phyloP scores from a whole-genome alignment of 116 monocot genomes.

The Papilionanthe hybrid region DNA sequence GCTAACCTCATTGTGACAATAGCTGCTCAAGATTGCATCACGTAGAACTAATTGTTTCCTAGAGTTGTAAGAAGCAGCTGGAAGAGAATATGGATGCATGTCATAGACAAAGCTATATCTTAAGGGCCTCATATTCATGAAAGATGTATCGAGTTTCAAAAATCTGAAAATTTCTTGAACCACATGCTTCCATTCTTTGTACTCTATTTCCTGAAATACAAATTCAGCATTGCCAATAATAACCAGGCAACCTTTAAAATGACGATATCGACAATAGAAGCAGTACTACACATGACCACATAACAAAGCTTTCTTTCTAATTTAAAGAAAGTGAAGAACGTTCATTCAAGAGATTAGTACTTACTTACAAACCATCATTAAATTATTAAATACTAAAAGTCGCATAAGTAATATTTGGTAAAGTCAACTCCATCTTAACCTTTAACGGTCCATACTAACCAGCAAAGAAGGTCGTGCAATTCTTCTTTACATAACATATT shows the following conservation, averaged over 20 bases:
- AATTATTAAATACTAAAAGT: no score
- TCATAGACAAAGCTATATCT: slow-evolving; percentile 84
- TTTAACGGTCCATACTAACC: background rate
- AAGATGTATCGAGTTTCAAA: slow-evolving; percentile 64
- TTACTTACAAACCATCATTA: background rate
- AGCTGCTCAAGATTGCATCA: slow-evolving; percentile 69
- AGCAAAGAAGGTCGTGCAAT: background rate
- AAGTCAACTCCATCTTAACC: background rate
- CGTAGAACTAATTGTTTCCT: slow-evolving; percentile 43
- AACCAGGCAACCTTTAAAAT: background rate
- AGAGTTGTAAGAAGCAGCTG: slow-evolving; percentile 15
- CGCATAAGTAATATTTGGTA: background rate
- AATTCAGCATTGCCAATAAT: background rate
- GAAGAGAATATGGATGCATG: slow-evolving; percentile 53
- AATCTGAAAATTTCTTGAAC: slow-evolving; percentile 77
- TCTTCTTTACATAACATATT: background rate
- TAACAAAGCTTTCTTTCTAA: background rate
- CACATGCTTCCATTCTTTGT: slow-evolving; percentile 85
- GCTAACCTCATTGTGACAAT: slow-evolving; percentile 70
- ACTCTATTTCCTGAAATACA: slow-evolving; percentile 62
- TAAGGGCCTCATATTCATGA: slow-evolving; percentile 87
- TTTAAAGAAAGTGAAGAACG: background rate
- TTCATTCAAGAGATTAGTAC: background rate
- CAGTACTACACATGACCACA: background rate
- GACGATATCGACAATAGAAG: background rate